A percentile compares a stretch with the other conserved stretches of the same genome.
phyloP scores from a whole-genome alignment of 2,329 filamentous ascomycete species.

The Aspergillus udagawae region DNA sequence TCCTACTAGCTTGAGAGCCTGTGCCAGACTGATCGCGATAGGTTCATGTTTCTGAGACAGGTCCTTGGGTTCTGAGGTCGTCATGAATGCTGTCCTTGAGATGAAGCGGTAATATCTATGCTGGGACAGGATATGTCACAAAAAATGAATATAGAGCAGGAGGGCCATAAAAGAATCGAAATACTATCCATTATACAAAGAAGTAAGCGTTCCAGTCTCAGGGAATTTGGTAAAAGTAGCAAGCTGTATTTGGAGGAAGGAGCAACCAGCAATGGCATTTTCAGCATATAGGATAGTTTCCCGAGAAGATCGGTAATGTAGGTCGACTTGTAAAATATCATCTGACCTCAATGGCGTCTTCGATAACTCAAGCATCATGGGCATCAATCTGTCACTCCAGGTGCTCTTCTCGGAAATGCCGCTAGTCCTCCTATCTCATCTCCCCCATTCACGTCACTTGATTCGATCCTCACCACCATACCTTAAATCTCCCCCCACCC shows the following conservation, averaged over 20 bases:
- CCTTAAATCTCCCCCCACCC: not conserved
- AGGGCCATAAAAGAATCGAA: not conserved
- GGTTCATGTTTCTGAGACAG: not conserved
- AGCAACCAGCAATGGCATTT: not conserved
- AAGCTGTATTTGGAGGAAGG: not conserved
- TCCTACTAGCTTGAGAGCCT: constrained; percentile 16
- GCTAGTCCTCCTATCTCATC: not conserved
- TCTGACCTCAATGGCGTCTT: no score
- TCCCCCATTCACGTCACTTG: not conserved
- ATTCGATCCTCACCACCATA: not conserved
- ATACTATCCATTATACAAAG: not conserved
- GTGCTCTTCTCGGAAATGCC: not conserved
- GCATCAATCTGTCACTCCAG: not conserved
- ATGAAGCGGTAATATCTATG: not conserved
- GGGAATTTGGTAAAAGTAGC: not conserved
- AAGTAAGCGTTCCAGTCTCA: not conserved
- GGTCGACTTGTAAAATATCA: no score
- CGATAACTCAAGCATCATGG: no score
- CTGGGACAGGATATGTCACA: not conserved
- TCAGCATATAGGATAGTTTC: no score
- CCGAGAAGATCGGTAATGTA: no score
- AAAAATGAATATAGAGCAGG: not conserved
- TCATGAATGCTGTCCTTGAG: not conserved
- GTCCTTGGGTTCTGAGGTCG: not conserved
- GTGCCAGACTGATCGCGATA: constrained; percentile 6